Evolutionary conservation across 306 rosid species (phyloP).

Genomic region (Luffa aegyptiaca): DNA sequence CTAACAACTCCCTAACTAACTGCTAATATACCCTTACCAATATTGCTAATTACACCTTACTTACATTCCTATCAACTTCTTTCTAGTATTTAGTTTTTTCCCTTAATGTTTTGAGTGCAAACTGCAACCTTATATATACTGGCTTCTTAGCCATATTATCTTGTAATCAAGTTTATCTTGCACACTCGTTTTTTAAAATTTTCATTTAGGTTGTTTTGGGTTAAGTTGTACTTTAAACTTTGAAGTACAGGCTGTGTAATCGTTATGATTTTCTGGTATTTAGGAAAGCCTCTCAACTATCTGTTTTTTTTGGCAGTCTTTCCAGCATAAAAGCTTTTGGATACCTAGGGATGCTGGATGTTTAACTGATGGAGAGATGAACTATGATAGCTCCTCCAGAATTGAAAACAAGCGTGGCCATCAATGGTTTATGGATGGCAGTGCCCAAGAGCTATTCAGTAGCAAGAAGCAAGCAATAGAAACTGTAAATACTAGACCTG

Average conservation of each 20-base stretch:
- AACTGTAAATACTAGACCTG: conserved; percentile 42
- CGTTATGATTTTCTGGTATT: neutral
- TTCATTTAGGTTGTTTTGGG: neutral
- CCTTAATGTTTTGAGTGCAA: neutral
- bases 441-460: conserved; percentile 44
- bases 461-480: conserved; percentile 78
- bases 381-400: conserved; percentile 67
- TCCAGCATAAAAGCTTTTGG: conserved; percentile 80
- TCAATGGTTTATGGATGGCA: conserved; percentile 66
- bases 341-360: conserved; percentile 57
- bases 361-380: conserved; percentile 68
- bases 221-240: neutral
- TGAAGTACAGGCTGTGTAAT: neutral
- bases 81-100: neutral
- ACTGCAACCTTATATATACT: neutral
- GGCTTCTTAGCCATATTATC: neutral
- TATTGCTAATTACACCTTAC: no score
- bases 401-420: conserved; percentile 73
- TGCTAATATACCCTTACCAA: no score
- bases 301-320: conserved; percentile 43
- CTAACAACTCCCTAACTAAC: no score
- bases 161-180: neutral
- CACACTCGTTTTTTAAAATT: neutral
- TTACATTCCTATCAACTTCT: neutral
- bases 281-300: conserved; percentile 11